Evolutionary conservation across 805 yeast species (phyloP).

Genomic region (Blastobotrys parvus): DNA sequence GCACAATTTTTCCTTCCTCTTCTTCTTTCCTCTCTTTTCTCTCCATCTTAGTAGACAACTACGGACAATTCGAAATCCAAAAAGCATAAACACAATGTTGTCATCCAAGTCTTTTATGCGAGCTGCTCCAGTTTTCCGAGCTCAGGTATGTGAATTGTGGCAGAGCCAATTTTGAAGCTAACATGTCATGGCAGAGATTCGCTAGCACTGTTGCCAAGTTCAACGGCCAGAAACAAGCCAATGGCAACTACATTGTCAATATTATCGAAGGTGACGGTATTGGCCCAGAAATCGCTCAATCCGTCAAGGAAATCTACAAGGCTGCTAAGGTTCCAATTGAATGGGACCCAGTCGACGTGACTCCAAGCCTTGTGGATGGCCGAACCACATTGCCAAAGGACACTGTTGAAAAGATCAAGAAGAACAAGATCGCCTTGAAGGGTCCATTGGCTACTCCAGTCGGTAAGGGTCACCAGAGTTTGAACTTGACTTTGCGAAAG

Average conservation of each 20-base stretch:
- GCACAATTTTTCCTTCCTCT: too few relatives aligned
- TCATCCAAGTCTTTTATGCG: neutral
- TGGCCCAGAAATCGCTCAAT: slow-evolving; percentile 89
- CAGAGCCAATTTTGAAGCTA: neutral
- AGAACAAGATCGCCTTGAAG: slow-evolving; percentile 89
- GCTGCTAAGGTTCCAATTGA: slow-evolving; percentile 95
- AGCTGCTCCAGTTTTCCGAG: slow-evolving; percentile 2
- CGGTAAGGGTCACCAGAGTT: slow-evolving; percentile 96
- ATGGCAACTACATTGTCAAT: slow-evolving; percentile 86
- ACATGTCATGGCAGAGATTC: neutral
- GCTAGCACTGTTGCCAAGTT: slow-evolving; percentile 31
- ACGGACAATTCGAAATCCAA: too few relatives aligned
- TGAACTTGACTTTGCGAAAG: slow-evolving; percentile 95
- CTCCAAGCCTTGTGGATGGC: slow-evolving; percentile 86
- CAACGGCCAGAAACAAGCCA: slow-evolving; percentile 33
- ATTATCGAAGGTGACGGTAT: slow-evolving; percentile 98
- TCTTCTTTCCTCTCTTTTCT: too few relatives aligned
- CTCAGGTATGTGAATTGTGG: neutral
- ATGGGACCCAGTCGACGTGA: slow-evolving; percentile 96
- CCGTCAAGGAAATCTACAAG: slow-evolving; percentile 85
- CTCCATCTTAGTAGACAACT: too few relatives aligned
- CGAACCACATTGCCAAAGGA: slow-evolving; percentile 87
- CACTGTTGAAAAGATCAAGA: slow-evolving; percentile 88
- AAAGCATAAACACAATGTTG: too few relatives aligned
- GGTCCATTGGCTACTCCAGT: slow-evolving; percentile 99